Conservation (phyloP, 2,329 filamentous ascomycete genomes). For the Fusarium sp. region DNA sequence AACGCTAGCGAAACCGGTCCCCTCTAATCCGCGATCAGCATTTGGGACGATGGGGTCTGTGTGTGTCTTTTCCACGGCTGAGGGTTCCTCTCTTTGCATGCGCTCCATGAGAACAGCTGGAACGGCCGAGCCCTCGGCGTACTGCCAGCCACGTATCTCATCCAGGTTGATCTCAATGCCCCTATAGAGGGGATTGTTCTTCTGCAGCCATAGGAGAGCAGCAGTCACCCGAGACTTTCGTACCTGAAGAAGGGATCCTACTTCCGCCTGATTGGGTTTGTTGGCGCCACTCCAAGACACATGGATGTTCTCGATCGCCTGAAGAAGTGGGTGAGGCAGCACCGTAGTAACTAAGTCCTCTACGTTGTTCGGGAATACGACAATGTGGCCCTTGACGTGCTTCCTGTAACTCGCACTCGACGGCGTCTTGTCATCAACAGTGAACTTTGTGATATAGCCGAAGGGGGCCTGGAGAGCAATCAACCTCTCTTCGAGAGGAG, state of each 20-base stretch:
- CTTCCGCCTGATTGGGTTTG: constrained; percentile 3
- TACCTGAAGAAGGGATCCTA: constrained; percentile 11
- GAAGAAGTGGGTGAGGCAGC: constrained; percentile 7
- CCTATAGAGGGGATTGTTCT: constrained; percentile 12
- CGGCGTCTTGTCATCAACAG: background rate
- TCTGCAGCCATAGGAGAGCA: constrained; percentile 5
- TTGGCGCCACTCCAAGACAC: constrained; percentile 16
- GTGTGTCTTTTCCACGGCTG: background rate
- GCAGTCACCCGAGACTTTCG: background rate
- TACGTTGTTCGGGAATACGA: constrained; percentile 32
- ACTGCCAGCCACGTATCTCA: constrained; percentile 12
- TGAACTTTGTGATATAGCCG: constrained; percentile 4
- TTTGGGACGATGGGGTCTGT: constrained; percentile 2
- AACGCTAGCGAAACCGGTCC: background rate
- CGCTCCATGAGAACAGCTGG: background rate
- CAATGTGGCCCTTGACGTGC: constrained; percentile 31
- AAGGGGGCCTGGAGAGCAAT: constrained; percentile 1
- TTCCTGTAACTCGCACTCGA: constrained; percentile 3
- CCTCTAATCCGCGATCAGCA: constrained; percentile 10
- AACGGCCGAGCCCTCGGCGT: constrained; percentile 1
- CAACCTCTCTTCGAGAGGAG: constrained; percentile 20
- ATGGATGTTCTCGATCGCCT: constrained; percentile 15
- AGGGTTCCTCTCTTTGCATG: constrained; percentile 10
- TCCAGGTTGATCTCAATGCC: constrained; percentile 7
- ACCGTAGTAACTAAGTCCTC: constrained; percentile 1